Base-by-base conservation (phyloP, 441 rosid genomes). In the Arabidopsis hybrid region DNA sequence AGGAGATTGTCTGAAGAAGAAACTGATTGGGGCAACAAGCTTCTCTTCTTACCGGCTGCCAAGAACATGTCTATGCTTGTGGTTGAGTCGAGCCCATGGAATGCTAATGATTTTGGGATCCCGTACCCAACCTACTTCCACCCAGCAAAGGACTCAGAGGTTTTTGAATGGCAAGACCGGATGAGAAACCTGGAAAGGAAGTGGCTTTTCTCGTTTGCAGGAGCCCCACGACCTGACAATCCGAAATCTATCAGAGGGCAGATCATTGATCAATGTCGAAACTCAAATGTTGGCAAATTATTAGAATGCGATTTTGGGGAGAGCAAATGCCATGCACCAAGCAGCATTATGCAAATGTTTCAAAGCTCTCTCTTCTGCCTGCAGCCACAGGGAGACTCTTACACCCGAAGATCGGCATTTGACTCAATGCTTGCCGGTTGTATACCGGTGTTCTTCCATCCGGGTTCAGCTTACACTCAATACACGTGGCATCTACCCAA, bases 81-180 rank as follows among this genome's bases (percentile, higher is more conserved):
- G 75, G 97, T 95, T 14, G 99, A 95, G 77, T 95, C 99, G 2
- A 95, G 99, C 76, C 99, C 99, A 0, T 95, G 99, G 98, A 87
- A 92, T 61, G 96, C 98, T 0, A 95, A 95, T 83, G 98, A 95
- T 75, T 95, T 92, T 39, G 99, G 92, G 71, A 91, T 95, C 71
- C 96, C 99, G 0, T 95, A 95, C 76, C 99, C 99, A 0, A 92
- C 98, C 3, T 95, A 95, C 77, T 92, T 95, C 69, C 99, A 95
- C 74, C 97, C 99, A 5, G 98, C 97, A 1, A 88, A 85, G 80
- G 99, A 95, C 85, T 85, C 81, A 8, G 99, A 95, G 53, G 96
- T 95, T 62, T 88, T 92, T 46, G 78, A 29, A 17, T 95, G 98
- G 99, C 99, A 92, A 82, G 89, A 85, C 29, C 74, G 99, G 78